Base-by-base conservation (phyloP, 352 stramenopile species). In the Peronosclerospora sorghi region DNA sequence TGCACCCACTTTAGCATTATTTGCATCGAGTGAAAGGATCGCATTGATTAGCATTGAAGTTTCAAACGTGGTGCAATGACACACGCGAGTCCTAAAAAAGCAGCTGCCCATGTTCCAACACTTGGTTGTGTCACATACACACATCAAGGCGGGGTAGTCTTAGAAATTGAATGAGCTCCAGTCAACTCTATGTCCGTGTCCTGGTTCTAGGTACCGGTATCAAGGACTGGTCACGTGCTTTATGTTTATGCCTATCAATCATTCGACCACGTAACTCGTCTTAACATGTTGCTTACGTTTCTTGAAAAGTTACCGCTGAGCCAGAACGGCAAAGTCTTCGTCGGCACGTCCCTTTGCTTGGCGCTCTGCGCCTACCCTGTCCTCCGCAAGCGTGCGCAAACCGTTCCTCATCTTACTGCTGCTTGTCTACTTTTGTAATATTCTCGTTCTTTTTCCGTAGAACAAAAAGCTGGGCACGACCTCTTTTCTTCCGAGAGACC, bases 401-500 rank as follows among this genome's bases (percentile, higher is more conserved):
- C 17, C 40, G 57, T 63, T 23, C 0, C 21, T 40, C 12, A 36
- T 40, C 12, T 14, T 41, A n/a, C n/a, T 24, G 15, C 12, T 18
- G 13, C 19, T 9, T 47, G 5, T 30, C 2, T 17, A 34, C 19
- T 2, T 17, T 15, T 15, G 27, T 51, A n/a, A 24, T 23, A 9
- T 28, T 13, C 8, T 40, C 15, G 21, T 58, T 19, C 6, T 28
- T 27, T 5, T 57, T 35, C 10, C 42, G 26, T 41, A 87, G 74
- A 86, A 48, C 83, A 73, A 49, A 85, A 86, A 53, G 61, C 76
- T 23, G 76, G 76, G 32, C 76, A 89, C 73, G 79, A 89, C 41
- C 66, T 87, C 29, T 89, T 89, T 48, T 91, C 79, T 29, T 86
- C 75, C 29, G 79, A 91, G 51, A 77, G 80, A 60, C 79, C 79